Percentiles rank a stretch among this genome's conserved stretches.
These are phyloP conservation scores for Rubroboletus pulcherrimus DNA, from an alignment of 768 basidiomycete species.

Conservation along the genomic window DNA sequence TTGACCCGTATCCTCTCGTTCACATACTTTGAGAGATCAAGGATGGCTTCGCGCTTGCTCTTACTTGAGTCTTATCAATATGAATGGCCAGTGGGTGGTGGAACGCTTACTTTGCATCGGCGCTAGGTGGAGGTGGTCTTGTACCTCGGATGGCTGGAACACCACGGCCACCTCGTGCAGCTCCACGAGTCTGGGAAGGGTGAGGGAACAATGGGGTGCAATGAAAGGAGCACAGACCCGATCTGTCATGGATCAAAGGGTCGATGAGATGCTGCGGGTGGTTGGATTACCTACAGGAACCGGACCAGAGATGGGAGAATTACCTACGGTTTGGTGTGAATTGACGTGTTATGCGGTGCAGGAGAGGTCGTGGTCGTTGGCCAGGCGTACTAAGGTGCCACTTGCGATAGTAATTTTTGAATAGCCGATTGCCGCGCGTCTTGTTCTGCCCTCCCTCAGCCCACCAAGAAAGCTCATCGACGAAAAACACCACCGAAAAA, in stretches of 20 bases:
- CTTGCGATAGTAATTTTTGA: conserved; percentile 26
- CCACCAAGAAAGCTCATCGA: conserved; percentile 12
- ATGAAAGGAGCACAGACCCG: conserved; percentile 20
- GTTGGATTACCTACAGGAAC: conserved; percentile 15
- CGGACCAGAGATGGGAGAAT: background rate
- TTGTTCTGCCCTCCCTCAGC: conserved; percentile 24
- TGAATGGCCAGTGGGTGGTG: conserved; percentile 6
- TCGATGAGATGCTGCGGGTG: conserved; percentile 4
- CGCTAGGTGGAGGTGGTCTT: conserved; percentile 10
- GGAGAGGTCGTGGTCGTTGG: conserved; percentile 5
- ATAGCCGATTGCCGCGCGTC: conserved; percentile 35
- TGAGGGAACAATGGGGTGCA: conserved; percentile 16
- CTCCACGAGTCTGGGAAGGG: conserved; percentile 54
- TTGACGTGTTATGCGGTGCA: conserved; percentile 19
- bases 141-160: conserved; percentile 31
- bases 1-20: conserved; percentile 92
- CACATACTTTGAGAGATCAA: conserved; percentile 92
- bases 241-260: conserved; percentile 27
- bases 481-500: conserved; percentile 1
- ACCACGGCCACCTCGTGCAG: conserved; percentile 44
- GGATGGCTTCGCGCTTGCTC: conserved; percentile 83
- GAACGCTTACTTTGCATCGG: conserved; percentile 28
- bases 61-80: conserved; percentile 34
- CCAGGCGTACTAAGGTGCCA: background rate
- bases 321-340: conserved; percentile 13